phyloP scores from a whole-genome alignment of 2,329 filamentous ascomycete species.

The Bisporella sp. region DNA sequence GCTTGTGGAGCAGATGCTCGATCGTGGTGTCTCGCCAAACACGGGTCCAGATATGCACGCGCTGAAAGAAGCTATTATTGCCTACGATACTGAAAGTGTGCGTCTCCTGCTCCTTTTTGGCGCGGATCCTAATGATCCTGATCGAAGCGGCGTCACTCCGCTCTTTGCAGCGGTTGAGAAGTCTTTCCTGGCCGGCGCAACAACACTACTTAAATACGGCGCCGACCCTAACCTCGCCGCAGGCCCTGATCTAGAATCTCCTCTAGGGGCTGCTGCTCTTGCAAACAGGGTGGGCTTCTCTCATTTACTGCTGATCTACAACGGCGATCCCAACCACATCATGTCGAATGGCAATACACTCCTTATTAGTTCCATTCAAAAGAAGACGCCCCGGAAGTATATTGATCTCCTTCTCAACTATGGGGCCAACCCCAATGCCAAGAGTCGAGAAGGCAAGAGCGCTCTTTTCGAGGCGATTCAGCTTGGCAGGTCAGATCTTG shows the following conservation, averaged over 20 bases:
- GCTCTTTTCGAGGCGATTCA: constrained; percentile 57
- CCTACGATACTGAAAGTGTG: constrained; percentile 45
- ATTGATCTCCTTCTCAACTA: constrained; percentile 54
- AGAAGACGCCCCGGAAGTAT: constrained; percentile 45
- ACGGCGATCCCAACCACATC: constrained; percentile 47
- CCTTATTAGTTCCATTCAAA: constrained; percentile 52
- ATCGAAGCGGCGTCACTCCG: constrained; percentile 43
- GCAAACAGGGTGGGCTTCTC: constrained; percentile 49
- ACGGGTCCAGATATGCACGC: constrained; percentile 38
- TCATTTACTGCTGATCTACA: constrained; percentile 54
- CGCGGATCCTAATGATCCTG: constrained; percentile 46
- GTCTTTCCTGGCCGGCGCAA: constrained; percentile 48
- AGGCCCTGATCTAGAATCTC: constrained; percentile 45
- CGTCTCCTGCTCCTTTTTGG: constrained; percentile 50
- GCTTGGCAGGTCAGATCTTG: constrained; percentile 47
- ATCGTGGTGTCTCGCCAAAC: constrained; percentile 48
- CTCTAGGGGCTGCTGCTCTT: constrained; percentile 43
- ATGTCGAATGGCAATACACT: constrained; percentile 53
- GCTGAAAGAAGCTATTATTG: constrained; percentile 45
- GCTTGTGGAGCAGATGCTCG: constrained; percentile 48
- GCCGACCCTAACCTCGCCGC: constrained; percentile 48
- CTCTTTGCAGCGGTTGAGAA: constrained; percentile 44
- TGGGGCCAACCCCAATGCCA: constrained; percentile 49
- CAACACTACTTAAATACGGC: constrained; percentile 57
- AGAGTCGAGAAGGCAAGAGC: constrained; percentile 56